Conservation (phyloP, 73 alveolate species). For the Paramecium octaurelia region DNA sequence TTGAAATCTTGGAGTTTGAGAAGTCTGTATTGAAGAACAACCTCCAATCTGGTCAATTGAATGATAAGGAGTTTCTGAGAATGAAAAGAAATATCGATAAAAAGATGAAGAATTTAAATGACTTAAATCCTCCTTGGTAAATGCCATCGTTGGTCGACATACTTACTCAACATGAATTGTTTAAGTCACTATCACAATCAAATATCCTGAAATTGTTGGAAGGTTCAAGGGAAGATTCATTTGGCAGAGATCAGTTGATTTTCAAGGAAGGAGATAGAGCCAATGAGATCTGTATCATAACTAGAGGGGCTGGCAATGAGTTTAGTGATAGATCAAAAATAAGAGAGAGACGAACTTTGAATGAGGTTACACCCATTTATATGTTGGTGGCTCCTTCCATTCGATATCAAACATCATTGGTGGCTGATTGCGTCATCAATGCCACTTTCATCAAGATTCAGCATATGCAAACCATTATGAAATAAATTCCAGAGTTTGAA, state of each 20-base stretch:
- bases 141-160: conserved; percentile 34
- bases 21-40: conserved; percentile 1
- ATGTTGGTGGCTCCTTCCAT: conserved; percentile 45
- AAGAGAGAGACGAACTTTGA: conserved; percentile 11
- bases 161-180: neutral
- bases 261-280: conserved; percentile 54
- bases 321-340: neutral
- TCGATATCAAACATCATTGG: conserved; percentile 46
- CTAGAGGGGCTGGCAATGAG: conserved; percentile 60
- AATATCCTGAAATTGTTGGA: neutral
- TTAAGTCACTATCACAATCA: neutral
- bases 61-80: conserved; percentile 31
- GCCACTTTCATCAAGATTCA: neutral
- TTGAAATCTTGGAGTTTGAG: conserved; percentile 45
- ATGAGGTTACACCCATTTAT: conserved; percentile 20
- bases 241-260: conserved; percentile 44
- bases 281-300: neutral
- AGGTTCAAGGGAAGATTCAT: conserved; percentile 10
- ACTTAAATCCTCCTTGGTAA: conserved; percentile 48
- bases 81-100: conserved; percentile 50
- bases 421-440: conserved; percentile 42
- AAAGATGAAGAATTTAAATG: conserved; percentile 4
- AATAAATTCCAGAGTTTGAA: neutral
- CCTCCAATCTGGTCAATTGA: conserved; percentile 19
- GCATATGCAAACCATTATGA: neutral